Evolutionary conservation across 2,329 filamentous ascomycete species (phyloP).

Genomic region (Apiospora pterosperma): DNA sequence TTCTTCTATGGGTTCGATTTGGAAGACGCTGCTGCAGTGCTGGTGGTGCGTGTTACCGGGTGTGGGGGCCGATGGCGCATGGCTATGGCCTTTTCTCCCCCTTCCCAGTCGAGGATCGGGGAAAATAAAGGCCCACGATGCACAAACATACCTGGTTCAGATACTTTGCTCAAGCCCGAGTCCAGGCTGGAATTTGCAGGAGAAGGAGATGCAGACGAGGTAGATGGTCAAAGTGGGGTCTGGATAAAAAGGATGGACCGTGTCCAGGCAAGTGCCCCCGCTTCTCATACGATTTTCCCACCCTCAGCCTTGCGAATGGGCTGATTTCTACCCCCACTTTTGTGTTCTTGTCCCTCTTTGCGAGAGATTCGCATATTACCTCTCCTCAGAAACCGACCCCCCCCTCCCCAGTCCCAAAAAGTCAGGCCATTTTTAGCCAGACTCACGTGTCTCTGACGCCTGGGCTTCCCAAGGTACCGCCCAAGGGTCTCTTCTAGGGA

Average conservation of each 20-base stretch:
- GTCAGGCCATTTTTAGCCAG: background rate
- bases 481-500: background rate
- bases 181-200: background rate
- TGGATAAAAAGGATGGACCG: background rate
- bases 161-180: background rate
- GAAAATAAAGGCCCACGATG: background rate
- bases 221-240: background rate
- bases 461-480: background rate
- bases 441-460: background rate
- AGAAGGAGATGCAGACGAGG: background rate
- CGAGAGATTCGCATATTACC: background rate
- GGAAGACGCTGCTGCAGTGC: no score
- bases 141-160: background rate
- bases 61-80: background rate
- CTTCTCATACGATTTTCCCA: slow-evolving; percentile 10
- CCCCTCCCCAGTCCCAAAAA: background rate
- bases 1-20: background rate
- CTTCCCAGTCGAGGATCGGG: background rate
- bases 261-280: background rate
- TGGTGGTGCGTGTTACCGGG: background rate
- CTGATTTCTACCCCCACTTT: slow-evolving; percentile 5
- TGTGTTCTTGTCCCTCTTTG: background rate
- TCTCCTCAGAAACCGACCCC: background rate
- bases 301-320: slow-evolving; percentile 10
- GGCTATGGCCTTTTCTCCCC: background rate